Evolutionary conservation across 164 flowering plant genomes (phyloP).

Genomic region (Nelumbo lutea): DNA sequence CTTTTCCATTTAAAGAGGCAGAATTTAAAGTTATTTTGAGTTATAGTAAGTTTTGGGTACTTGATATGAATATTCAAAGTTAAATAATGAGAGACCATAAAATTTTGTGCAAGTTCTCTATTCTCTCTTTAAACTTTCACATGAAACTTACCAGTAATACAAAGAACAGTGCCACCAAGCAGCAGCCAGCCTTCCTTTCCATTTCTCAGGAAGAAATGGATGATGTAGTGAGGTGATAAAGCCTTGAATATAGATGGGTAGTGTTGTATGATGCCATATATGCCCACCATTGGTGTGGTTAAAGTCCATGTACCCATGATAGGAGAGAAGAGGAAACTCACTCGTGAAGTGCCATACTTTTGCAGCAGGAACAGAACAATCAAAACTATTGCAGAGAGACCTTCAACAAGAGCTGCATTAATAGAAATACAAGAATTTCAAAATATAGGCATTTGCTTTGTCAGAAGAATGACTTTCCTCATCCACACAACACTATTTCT

Average conservation of each 20-base stretch:
- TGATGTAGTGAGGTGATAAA: conserved; percentile 66
- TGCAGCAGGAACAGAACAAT: conserved; percentile 64
- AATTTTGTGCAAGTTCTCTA: neutral
- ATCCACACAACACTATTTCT: too few species aligned
- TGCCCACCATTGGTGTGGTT: conserved; percentile 63
- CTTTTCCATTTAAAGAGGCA: neutral
- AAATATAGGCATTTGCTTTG: neutral
- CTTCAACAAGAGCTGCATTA: conserved; percentile 60
- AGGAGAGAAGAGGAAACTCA: conserved; percentile 84
- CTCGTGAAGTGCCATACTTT: conserved; percentile 71
- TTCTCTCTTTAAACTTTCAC: neutral
- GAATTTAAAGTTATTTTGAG: neutral
- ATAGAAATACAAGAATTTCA: neutral
- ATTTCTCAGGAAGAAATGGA: conserved; percentile 52
- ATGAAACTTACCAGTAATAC: conserved; percentile 61
- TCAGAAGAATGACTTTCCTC: neutral
- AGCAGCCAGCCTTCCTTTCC: conserved; percentile 76
- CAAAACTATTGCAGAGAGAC: conserved; percentile 57
- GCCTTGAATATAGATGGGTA: conserved; percentile 81
- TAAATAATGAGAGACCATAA: neutral
- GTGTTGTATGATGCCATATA: conserved; percentile 56
- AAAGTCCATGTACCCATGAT: conserved; percentile 84
- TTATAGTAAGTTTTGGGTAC: neutral
- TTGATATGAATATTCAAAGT: too few species aligned
- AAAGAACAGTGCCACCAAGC: conserved; percentile 77